Percentiles rank a stretch among this genome's conserved stretches.
Evolutionary conservation across 306 rosid species (phyloP).

Genomic region (Acmispon strigosus): DNA sequence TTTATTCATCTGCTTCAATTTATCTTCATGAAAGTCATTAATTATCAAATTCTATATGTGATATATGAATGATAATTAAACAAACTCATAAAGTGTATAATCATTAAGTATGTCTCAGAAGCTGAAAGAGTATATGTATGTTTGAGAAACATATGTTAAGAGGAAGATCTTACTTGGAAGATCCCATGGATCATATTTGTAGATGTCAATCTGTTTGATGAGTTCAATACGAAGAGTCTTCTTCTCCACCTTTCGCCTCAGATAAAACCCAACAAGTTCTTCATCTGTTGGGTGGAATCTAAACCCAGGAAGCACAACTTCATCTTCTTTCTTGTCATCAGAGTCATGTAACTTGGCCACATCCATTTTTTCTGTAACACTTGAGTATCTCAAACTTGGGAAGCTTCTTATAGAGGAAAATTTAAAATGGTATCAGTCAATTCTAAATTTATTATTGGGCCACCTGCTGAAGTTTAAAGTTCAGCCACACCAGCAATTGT

Average conservation of each 20-base stretch:
- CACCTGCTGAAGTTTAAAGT: no score
- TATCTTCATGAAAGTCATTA: not conserved
- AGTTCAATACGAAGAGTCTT: conserved; percentile 58
- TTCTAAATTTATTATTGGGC: no score
- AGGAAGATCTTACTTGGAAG: conserved; percentile 68
- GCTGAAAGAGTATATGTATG: not conserved
- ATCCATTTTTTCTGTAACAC: conserved; percentile 28
- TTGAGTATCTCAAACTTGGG: not conserved
- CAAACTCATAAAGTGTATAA: not conserved
- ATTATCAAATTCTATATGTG: not conserved
- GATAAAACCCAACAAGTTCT: conserved; percentile 88
- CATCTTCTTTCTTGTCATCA: conserved; percentile 26
- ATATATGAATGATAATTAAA: not conserved
- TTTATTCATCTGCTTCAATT: not conserved
- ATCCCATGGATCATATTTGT: conserved; percentile 97
- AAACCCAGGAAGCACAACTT: conserved; percentile 72
- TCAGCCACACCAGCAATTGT: no score
- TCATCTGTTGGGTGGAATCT: conserved; percentile 94
- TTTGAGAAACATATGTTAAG: no score
- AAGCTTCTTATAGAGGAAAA: conserved; percentile 21
- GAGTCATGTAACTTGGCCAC: conserved; percentile 6
- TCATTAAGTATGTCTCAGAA: no score
- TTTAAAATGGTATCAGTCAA: no score
- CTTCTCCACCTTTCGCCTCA: conserved; percentile 61
- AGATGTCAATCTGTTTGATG: conserved; percentile 86